Evolutionary conservation across 192 early-diverging fungal genomes (phyloP).

Genomic region (Backusella psychrophila): DNA sequence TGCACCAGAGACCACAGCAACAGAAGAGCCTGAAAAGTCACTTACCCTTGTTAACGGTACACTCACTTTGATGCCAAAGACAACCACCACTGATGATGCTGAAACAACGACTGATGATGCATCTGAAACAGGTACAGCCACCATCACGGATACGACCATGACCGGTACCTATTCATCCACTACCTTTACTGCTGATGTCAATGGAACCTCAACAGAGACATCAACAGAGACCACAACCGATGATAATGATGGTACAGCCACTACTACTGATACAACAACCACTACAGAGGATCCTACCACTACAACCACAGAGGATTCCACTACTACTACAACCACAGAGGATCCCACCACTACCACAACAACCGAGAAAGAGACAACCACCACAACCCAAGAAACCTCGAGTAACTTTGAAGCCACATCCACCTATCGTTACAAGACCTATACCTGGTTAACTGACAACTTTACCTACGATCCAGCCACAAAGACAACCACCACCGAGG

Average conservation of each 20-base stretch:
- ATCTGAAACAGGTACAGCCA: background rate
- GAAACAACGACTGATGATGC: background rate
- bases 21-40: background rate
- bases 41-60: background rate
- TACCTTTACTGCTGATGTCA: background rate
- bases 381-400: background rate
- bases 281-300: background rate
- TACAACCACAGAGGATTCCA: background rate
- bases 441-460: slow-evolving; percentile 13
- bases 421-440: slow-evolving; percentile 23
- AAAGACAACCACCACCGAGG: background rate
- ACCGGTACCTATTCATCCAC: background rate
- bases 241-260: background rate
- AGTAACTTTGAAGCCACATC: slow-evolving; percentile 8
- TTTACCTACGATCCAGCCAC: slow-evolving; percentile 1
- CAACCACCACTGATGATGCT: background rate
- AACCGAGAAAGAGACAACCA: background rate
- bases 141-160: background rate
- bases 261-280: background rate
- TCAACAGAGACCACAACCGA: background rate
- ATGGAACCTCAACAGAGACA: background rate
- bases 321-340: background rate
- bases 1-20: background rate
- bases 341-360: slow-evolving; percentile 2
- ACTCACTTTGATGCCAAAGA: background rate